Percentiles rank a stretch among this genome's conserved stretches.
These are phyloP conservation scores for Amanita exitialis DNA, from an alignment of 768 basidiomycete genomes.

Conservation along the genomic window DNA sequence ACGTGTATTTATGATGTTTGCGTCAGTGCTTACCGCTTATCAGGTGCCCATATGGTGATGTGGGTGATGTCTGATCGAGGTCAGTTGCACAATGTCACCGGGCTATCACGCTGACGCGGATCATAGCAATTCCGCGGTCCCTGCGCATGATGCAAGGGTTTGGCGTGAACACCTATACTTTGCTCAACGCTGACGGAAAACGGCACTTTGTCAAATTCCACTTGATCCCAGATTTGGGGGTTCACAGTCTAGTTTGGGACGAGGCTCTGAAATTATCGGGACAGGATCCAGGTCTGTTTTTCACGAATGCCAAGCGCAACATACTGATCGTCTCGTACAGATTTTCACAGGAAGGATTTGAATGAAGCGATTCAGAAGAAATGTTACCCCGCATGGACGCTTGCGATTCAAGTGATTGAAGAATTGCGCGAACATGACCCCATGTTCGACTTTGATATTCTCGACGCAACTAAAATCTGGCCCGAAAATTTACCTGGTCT, in stretches of 20 bases:
- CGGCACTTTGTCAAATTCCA: slow-evolving; percentile 86
- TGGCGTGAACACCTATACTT: slow-evolving; percentile 78
- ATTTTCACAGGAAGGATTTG: slow-evolving; percentile 84
- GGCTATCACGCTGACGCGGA: not conserved
- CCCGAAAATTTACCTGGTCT: slow-evolving; percentile 76
- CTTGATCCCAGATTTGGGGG: slow-evolving; percentile 72
- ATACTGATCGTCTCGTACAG: slow-evolving; percentile 17
- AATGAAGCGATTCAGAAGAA: slow-evolving; percentile 74
- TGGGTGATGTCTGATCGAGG: slow-evolving; percentile 82
- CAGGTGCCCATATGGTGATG: slow-evolving; percentile 63
- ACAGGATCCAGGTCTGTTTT: slow-evolving; percentile 61
- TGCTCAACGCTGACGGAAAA: slow-evolving; percentile 57
- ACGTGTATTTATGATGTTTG: not conserved
- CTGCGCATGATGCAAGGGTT: slow-evolving; percentile 87
- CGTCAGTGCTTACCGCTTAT: not conserved
- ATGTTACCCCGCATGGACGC: slow-evolving; percentile 65
- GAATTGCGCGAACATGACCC: slow-evolving; percentile 67
- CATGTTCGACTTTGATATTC: slow-evolving; percentile 82
- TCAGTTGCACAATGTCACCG: slow-evolving; percentile 3
- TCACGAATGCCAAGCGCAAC: not conserved
- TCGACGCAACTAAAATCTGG: slow-evolving; percentile 83
- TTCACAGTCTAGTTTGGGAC: slow-evolving; percentile 81
- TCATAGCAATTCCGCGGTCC: slow-evolving; percentile 63
- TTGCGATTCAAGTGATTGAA: slow-evolving; percentile 66
- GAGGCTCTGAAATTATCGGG: slow-evolving; percentile 77